Evolutionary conservation across 495 filamentous ascomycete species (phyloP).

Genomic region (Penicillium mononematosum): DNA sequence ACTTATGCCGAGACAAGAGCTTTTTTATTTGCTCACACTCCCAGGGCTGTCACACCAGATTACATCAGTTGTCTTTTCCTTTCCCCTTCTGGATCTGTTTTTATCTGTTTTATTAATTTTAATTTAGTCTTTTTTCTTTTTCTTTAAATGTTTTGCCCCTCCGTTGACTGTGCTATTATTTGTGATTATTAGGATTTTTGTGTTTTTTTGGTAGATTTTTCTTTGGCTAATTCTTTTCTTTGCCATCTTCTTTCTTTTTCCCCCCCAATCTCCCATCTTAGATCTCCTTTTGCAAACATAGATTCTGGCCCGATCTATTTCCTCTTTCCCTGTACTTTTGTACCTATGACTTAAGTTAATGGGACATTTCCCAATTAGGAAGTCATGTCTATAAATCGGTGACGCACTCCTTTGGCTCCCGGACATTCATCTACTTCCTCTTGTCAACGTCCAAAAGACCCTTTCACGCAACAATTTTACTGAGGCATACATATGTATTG

Average conservation of each 20-base stretch:
- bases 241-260: background rate
- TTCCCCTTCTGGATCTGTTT: conserved; percentile 18
- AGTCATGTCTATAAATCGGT: conserved; percentile 18
- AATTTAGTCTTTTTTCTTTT: background rate
- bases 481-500: background rate
- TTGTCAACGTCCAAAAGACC: background rate
- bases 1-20: conserved; percentile 2
- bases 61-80: conserved; percentile 13
- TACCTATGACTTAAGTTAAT: background rate
- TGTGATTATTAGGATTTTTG: too few species aligned
- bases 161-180: conserved; percentile 11
- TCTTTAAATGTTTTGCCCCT: conserved; percentile 7
- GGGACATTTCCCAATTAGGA: conserved; percentile 21
- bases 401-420: conserved; percentile 18
- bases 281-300: conserved; percentile 11
- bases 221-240: background rate
- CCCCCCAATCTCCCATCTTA: conserved; percentile 1
- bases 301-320: conserved; percentile 13
- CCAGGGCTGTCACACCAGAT: conserved; percentile 11
- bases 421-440: conserved; percentile 8
- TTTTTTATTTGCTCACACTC: conserved; percentile 8
- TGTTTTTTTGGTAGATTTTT: too few species aligned
- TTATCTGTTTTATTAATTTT: conserved; percentile 16
- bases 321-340: conserved; percentile 13
- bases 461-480: background rate